Percentiles rank a stretch among this genome's conserved stretches.
phyloP scores from a whole-genome alignment of 2,329 filamentous ascomycete genomes.

The Exophiala viscosa region DNA sequence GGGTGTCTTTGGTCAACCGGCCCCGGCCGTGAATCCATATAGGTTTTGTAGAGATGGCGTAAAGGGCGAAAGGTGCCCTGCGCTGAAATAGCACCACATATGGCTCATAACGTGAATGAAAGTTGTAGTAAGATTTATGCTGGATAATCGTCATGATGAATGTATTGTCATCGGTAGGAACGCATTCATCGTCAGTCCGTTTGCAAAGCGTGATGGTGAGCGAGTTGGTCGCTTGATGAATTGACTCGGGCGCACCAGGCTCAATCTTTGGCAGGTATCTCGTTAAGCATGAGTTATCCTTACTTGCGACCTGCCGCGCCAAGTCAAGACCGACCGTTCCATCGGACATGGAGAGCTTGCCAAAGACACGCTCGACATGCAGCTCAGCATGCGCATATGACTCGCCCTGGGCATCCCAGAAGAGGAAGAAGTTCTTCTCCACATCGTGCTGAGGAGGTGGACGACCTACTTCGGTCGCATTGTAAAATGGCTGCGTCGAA shows the following conservation, averaged over 20 bases:
- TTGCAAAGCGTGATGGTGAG: slow-evolving; percentile 54
- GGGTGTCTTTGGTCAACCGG: not conserved
- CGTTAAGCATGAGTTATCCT: slow-evolving; percentile 47
- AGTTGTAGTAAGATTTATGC: slow-evolving; percentile 49
- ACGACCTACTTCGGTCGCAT: slow-evolving; percentile 52
- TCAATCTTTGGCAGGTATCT: slow-evolving; percentile 44
- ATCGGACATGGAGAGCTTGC: slow-evolving; percentile 39
- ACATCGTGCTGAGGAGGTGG: slow-evolving; percentile 44
- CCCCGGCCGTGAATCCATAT: slow-evolving; percentile 54
- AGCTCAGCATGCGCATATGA: slow-evolving; percentile 56
- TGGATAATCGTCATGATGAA: slow-evolving; percentile 56
- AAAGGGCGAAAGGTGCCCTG: slow-evolving; percentile 17
- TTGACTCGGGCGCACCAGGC: slow-evolving; percentile 38
- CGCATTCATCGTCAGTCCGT: slow-evolving; percentile 46
- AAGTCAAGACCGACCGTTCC: slow-evolving; percentile 50
- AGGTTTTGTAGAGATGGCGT: slow-evolving; percentile 35
- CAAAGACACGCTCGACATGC: slow-evolving; percentile 44
- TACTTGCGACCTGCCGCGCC: slow-evolving; percentile 33
- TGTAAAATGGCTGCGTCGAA: slow-evolving; percentile 34
- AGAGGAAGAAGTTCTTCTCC: slow-evolving; percentile 63
- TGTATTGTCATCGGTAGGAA: slow-evolving; percentile 46
- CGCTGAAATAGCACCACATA: slow-evolving; percentile 25
- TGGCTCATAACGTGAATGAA: slow-evolving; percentile 36
- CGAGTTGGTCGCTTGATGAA: slow-evolving; percentile 60
- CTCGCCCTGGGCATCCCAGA: slow-evolving; percentile 51